Percentiles rank a stretch among this genome's conserved stretches.
Evolutionary conservation across 192 early-diverging fungal genomes (phyloP).

Genomic region (Ambispora gerdemannii): DNA sequence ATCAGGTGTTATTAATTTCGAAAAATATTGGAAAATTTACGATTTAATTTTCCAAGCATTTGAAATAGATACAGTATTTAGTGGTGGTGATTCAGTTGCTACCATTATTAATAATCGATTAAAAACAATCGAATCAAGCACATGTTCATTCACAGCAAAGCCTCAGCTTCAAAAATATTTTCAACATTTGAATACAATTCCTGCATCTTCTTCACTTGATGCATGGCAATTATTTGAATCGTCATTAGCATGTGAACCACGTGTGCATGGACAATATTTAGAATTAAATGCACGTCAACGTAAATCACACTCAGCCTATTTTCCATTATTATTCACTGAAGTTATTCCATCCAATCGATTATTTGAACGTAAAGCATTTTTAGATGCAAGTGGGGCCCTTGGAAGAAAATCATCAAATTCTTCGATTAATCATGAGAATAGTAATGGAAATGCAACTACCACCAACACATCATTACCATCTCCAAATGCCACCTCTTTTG

Average conservation of each 20-base stretch:
- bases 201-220: constrained; percentile 33
- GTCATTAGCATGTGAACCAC: constrained; percentile 39
- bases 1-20: constrained; percentile 36
- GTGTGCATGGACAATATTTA: constrained; percentile 42
- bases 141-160: constrained; percentile 19
- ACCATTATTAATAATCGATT: too few species aligned
- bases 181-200: constrained; percentile 36
- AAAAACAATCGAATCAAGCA: too few species aligned
- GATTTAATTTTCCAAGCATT: constrained; percentile 37
- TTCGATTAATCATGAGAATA: not conserved
- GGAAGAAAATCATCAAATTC: constrained; percentile 24
- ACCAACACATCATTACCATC: not conserved
- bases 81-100: too few species aligned
- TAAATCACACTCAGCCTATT: constrained; percentile 36
- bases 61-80: too few species aligned
- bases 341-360: constrained; percentile 33
- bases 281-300: constrained; percentile 40
- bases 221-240: constrained; percentile 40
- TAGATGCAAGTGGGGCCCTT: constrained; percentile 30
- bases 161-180: constrained; percentile 39
- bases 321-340: constrained; percentile 39
- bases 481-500: too few species aligned
- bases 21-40: constrained; percentile 41
- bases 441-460: too few species aligned
- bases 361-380: constrained; percentile 24